A percentile compares a stretch with the other conserved stretches of the same genome.
phyloP scores from a whole-genome alignment of 768 basidiomycete genomes.

The Astraeus odoratus region DNA sequence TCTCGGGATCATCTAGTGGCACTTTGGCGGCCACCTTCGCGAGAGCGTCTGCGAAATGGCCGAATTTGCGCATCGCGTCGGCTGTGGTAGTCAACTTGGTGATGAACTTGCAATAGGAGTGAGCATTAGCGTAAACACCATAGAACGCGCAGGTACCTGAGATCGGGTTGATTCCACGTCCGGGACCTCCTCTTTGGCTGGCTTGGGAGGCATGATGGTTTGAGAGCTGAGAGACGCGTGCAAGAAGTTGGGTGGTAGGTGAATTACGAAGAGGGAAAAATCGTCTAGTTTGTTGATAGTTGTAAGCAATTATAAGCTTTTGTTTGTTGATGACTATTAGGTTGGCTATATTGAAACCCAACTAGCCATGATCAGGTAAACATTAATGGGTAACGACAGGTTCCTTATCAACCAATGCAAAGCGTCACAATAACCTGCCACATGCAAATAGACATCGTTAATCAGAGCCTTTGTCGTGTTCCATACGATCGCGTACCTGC shows the following conservation, averaged over 20 bases:
- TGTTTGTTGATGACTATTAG: constrained; percentile 34
- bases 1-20: constrained; percentile 26
- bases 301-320: constrained; percentile 32
- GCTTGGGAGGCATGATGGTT: constrained; percentile 21
- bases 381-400: too few species aligned
- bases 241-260: constrained; percentile 17
- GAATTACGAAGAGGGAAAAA: constrained; percentile 34
- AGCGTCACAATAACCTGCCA: not conserved
- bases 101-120: constrained; percentile 41
- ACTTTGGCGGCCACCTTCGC: constrained; percentile 40
- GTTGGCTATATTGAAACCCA: constrained; percentile 31
- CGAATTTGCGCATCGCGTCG: constrained; percentile 56
- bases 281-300: constrained; percentile 31
- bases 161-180: constrained; percentile 23
- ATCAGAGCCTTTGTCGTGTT: too few species aligned
- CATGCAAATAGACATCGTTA: not conserved
- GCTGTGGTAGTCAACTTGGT: constrained; percentile 50
- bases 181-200: constrained; percentile 16
- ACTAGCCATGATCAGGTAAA: constrained; percentile 28
- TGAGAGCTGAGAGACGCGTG: constrained; percentile 20
- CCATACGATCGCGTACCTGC: too few species aligned
- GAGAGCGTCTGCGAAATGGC: constrained; percentile 54
- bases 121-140: not conserved
- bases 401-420: constrained; percentile 9
- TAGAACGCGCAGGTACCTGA: constrained; percentile 21